Evolutionary conservation across 1,139 yeast species (phyloP).

Genomic region (Debaryomyces robertsiae): DNA sequence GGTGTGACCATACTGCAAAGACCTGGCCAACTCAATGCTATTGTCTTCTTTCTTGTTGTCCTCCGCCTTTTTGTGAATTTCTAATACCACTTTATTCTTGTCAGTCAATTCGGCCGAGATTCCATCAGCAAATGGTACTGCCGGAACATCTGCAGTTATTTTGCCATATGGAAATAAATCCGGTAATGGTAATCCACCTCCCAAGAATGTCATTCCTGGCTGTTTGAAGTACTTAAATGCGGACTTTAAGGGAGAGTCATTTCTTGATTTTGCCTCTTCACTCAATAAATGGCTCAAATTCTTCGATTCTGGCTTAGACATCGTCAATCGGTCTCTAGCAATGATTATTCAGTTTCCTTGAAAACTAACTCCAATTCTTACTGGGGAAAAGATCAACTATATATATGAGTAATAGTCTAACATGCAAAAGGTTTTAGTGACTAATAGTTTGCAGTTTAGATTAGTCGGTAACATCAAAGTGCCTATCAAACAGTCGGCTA

Average conservation of each 20-base stretch:
- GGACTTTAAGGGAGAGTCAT: conserved; percentile 76
- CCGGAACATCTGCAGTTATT: conserved; percentile 67
- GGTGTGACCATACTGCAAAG: conserved; percentile 90
- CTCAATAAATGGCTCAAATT: conserved; percentile 79
- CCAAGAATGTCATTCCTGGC: conserved; percentile 83
- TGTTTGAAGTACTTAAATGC: conserved; percentile 76
- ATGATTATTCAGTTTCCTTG: too few relatives aligned
- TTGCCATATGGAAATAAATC: conserved; percentile 91
- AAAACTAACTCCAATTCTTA: neutral
- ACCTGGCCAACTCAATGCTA: conserved; percentile 75
- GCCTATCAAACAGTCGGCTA: conserved; percentile 2
- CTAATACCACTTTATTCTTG: conserved; percentile 49
- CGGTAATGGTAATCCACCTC: conserved; percentile 93
- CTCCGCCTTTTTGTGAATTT: conserved; percentile 45
- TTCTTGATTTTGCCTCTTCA: conserved; percentile 74
- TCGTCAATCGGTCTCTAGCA: conserved; percentile 7
- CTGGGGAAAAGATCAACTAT: neutral
- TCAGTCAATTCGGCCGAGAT: conserved; percentile 66
- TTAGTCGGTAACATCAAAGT: conserved; percentile 3
- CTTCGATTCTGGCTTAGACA: conserved; percentile 43
- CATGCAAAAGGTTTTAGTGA: neutral
- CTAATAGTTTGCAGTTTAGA: conserved; percentile 4
- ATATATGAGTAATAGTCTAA: conserved; percentile 8
- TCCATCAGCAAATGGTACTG: conserved; percentile 75
- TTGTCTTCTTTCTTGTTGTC: conserved; percentile 31